A percentile compares a stretch with the other conserved stretches of the same genome.
Conservation (phyloP, 352 stramenopile species). For the Paralagenidium karlingii region DNA sequence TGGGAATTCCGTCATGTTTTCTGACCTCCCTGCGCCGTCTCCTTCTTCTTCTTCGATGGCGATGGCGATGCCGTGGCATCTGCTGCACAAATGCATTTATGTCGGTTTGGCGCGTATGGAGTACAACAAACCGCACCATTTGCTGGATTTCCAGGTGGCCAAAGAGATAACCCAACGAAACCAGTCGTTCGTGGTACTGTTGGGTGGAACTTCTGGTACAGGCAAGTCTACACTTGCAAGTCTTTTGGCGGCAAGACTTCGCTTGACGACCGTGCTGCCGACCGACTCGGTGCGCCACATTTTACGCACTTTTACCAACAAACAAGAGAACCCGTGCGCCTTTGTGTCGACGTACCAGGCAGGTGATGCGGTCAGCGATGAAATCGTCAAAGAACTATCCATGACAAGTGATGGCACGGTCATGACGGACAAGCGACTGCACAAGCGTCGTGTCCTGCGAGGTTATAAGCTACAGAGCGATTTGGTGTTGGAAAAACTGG, state of each 20-base stretch:
- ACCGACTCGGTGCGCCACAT: constrained; percentile 81
- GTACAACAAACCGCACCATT: constrained; percentile 76
- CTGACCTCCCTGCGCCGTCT: neutral
- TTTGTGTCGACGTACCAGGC: constrained; percentile 84
- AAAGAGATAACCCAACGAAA: constrained; percentile 81
- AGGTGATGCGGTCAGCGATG: constrained; percentile 47
- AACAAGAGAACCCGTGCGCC: constrained; percentile 62
- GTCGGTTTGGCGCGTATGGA: constrained; percentile 59
- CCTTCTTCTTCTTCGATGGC: neutral
- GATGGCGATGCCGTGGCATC: constrained; percentile 43
- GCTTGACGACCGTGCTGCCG: constrained; percentile 71
- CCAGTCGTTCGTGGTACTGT: constrained; percentile 74
- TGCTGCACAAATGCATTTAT: constrained; percentile 75
- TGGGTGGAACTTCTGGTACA: constrained; percentile 77
- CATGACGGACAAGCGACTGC: constrained; percentile 58
- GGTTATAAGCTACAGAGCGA: constrained; percentile 78
- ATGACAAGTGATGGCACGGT: constrained; percentile 13
- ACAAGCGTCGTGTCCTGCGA: constrained; percentile 71
- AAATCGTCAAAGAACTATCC: constrained; percentile 32
- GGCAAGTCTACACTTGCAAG: constrained; percentile 80
- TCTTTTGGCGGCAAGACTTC: constrained; percentile 52
- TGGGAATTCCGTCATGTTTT: neutral
- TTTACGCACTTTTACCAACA: constrained; percentile 64
- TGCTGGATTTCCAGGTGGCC: constrained; percentile 73
- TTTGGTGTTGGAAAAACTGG: constrained; percentile 72